Evolutionary conservation across 208 protist species (phyloP).

Genomic region (Wallacemonas sp.): DNA sequence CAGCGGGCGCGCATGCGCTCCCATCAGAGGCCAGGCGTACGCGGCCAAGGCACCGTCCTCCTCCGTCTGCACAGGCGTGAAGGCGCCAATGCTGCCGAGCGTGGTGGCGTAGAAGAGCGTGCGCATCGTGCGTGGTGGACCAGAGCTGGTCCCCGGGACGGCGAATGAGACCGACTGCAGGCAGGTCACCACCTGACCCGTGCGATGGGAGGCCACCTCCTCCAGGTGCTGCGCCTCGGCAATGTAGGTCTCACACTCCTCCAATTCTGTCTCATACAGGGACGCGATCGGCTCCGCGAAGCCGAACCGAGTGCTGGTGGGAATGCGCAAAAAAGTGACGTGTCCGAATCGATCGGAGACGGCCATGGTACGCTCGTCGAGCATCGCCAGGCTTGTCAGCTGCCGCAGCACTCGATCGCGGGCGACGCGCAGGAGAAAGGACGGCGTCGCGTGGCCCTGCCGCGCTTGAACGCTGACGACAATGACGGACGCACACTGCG

Average conservation of each 20-base stretch:
- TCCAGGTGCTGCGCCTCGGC: constrained; percentile 51
- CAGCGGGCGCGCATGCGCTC: constrained; percentile 38
- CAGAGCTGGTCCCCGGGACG: constrained; percentile 37
- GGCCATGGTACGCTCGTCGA: constrained; percentile 77
- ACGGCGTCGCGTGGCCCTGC: constrained; percentile 31
- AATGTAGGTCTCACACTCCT: constrained; percentile 42
- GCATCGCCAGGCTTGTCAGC: constrained; percentile 55
- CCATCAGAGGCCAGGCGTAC: constrained; percentile 62
- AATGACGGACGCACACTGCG: constrained; percentile 66
- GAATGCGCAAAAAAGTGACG: constrained; percentile 70
- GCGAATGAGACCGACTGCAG: constrained; percentile 52
- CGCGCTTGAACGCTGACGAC: constrained; percentile 65
- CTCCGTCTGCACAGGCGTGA: constrained; percentile 65
- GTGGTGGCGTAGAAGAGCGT: constrained; percentile 77
- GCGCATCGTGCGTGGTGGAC: constrained; percentile 32
- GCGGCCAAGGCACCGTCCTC: constrained; percentile 75
- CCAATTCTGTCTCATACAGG: constrained; percentile 56
- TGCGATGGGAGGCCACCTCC: constrained; percentile 66
- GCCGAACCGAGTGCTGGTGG: constrained; percentile 43
- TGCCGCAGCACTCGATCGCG: constrained; percentile 62
- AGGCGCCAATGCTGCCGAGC: constrained; percentile 69
- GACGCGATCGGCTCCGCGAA: constrained; percentile 62
- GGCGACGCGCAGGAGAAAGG: constrained; percentile 68
- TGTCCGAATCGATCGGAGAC: constrained; percentile 73
- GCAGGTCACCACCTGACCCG: constrained; percentile 67